Conservation (phyloP, 2,329 filamentous ascomycete genomes). For the Myriosclerotinia duriaeana region DNA sequence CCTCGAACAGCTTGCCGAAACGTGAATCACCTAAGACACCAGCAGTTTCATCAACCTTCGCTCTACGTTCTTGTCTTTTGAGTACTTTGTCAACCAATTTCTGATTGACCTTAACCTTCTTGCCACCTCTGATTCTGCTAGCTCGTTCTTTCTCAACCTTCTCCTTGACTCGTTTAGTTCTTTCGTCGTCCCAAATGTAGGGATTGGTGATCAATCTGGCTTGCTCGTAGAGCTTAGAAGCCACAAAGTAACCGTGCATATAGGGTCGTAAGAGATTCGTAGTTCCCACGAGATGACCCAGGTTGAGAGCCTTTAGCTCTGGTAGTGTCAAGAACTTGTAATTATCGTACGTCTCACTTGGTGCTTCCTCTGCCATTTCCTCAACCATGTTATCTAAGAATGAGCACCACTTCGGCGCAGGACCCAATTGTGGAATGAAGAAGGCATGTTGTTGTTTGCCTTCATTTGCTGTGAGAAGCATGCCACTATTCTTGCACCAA, state of each 20-base stretch:
- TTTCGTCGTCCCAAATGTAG: conserved; percentile 89
- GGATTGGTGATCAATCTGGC: conserved; percentile 90
- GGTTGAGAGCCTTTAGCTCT: conserved; percentile 79
- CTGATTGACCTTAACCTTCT: conserved; percentile 97
- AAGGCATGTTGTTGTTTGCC: conserved; percentile 93
- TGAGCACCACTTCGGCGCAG: conserved; percentile 91
- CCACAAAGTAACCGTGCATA: conserved; percentile 99
- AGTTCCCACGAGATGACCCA: conserved; percentile 86
- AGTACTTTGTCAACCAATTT: conserved; percentile 72
- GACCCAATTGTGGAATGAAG: conserved; percentile 89
- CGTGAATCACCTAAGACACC: conserved; percentile 79
- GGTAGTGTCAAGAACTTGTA: conserved; percentile 95
- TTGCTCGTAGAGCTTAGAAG: conserved; percentile 92
- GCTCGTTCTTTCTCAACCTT: conserved; percentile 98
- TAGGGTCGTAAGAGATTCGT: conserved; percentile 89
- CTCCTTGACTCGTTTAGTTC: conserved; percentile 85
- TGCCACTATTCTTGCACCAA: conserved; percentile 88
- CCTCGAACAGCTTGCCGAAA: conserved; percentile 86
- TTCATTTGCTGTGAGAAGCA: conserved; percentile 96
- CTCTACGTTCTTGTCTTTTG: conserved; percentile 62
- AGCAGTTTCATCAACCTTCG: conserved; percentile 56
- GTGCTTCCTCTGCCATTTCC: conserved; percentile 87
- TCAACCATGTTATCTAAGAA: conserved; percentile 98
- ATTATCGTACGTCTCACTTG: conserved; percentile 90
- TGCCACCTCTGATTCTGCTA: conserved; percentile 87